Base-by-base conservation (phyloP, 148 eudicot species). In the Camellia sinensis region DNA sequence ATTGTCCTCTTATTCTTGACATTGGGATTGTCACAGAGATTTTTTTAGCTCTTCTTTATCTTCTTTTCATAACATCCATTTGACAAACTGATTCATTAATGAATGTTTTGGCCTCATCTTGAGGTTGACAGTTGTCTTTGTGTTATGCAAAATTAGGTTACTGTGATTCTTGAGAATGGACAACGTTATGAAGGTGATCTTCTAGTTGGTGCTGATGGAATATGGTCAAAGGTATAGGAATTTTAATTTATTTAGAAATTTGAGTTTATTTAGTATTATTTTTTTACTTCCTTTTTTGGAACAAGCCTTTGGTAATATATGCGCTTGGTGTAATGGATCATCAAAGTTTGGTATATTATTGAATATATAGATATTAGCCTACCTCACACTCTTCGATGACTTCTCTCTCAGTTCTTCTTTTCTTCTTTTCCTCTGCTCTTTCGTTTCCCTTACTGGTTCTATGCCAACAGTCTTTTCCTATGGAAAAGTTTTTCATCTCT, bases 161-260 rank as follows among this genome's bases (percentile, higher is more conserved):
- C 87, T 71, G 98, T 92, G 81, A 80, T 21, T 44, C 97, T 96
- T 71, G 99, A 96, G 77, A 84, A 92, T 82, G 98, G 98, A 70
- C 84, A 83, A 68, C 86, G 78, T 67, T 91, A 79, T 81, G 92
- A 92, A 90, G 99, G 97, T 46, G 99, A 96, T 84, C 90, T 96
- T 87, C 87, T 96, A 19, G 90, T 96, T 83, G 98, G 99, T 76
- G 99, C 99, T 80, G 99, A 96, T 85, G 98, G 99, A 65, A 96
- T 96, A 81, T 83, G 92, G 91, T 96, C 99, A 60, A 91, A 93
- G 98, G 99, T 96, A 85, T 52, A 37, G n/a, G 12, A n/a, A 11
- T 46, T 4, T 62, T 44, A 8, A n/a, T 14, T 18, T 59, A 43
- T 56, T 8, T 3, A 74, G 57, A 37, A 7, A 29, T 29, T 29